Percentiles rank a stretch among this genome's conserved stretches.
Evolutionary conservation across 345 rosid species (phyloP).

Genomic region (Erodium maritimum): DNA sequence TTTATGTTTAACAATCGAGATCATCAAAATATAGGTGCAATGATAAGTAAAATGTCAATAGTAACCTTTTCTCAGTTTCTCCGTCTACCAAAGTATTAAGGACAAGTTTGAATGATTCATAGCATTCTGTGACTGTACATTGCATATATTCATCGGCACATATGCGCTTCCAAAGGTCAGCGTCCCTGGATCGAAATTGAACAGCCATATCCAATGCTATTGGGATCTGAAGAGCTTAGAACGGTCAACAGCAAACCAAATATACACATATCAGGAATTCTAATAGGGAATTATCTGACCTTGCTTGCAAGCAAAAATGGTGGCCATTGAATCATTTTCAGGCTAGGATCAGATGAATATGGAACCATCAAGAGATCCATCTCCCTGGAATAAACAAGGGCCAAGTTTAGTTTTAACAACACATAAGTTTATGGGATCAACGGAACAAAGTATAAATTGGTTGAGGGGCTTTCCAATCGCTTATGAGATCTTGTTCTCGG

Average conservation of each 20-base stretch:
- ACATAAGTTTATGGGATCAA: slow-evolving; percentile 5
- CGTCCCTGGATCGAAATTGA: slow-evolving; percentile 63
- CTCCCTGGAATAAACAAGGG: slow-evolving; percentile 49
- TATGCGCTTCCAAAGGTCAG: slow-evolving; percentile 94
- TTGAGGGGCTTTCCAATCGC: slow-evolving; percentile 63
- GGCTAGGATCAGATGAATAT: slow-evolving; percentile 81
- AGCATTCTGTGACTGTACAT: slow-evolving; percentile 96
- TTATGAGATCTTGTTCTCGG: slow-evolving; percentile 95
- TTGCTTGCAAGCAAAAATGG: slow-evolving; percentile 97
- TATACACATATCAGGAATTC: slow-evolving; percentile 3
- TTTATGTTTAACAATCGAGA: too few species aligned
- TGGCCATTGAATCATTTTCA: slow-evolving; percentile 95
- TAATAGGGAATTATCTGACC: slow-evolving; percentile 31
- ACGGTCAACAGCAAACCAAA: slow-evolving; percentile 7
- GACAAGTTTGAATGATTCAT: slow-evolving; percentile 80
- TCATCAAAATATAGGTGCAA: neutral
- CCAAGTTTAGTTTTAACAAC: slow-evolving; percentile 7
- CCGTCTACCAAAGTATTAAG: slow-evolving; percentile 68
- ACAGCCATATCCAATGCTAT: slow-evolving; percentile 95
- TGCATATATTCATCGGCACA: slow-evolving; percentile 94
- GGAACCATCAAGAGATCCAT: slow-evolving; percentile 96
- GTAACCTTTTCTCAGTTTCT: slow-evolving; percentile 90
- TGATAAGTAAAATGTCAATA: neutral
- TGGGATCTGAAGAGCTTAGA: slow-evolving; percentile 50
- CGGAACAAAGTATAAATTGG: slow-evolving; percentile 5